These are phyloP conservation scores for Haplosporangium sp. DNA, from an alignment of 371 early-diverging fungal genomes.

Conservation along the genomic window DNA sequence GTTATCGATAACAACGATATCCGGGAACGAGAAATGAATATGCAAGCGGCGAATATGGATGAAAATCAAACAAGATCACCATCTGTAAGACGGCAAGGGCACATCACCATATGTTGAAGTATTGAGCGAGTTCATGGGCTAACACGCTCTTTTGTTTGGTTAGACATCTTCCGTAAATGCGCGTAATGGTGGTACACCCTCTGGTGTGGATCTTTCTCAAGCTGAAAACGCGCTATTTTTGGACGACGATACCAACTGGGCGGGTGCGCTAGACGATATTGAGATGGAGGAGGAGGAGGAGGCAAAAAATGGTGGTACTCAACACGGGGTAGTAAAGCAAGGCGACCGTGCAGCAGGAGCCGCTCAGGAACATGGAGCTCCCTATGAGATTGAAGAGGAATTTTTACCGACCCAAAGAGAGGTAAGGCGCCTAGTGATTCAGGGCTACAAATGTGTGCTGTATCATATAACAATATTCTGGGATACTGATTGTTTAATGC, in stretches of 20 bases:
- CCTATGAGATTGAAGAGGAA: slow-evolving; percentile 30
- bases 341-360: background rate
- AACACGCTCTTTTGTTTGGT: no score
- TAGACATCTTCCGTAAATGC: background rate
- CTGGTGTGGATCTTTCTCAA: slow-evolving; percentile 22
- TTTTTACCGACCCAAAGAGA: slow-evolving; percentile 12
- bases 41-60: background rate
- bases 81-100: no score
- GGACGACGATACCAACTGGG: slow-evolving; percentile 43
- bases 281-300: slow-evolving; percentile 30
- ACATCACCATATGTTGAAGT: background rate
- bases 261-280: slow-evolving; percentile 26
- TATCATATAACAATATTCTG: no score
- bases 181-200: background rate
- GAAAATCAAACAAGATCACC: background rate
- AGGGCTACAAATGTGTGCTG: no score
- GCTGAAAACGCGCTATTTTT: slow-evolving; percentile 39
- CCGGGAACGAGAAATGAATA: background rate
- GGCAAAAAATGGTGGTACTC: background rate
- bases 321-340: background rate
- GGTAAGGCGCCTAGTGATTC: background rate
- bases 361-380: background rate
- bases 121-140: background rate
- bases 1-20: slow-evolving; percentile 18
- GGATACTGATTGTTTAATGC: no score